Conservation (phyloP, 495 filamentous ascomycete species). For the Podospora pseudocomata region DNA sequence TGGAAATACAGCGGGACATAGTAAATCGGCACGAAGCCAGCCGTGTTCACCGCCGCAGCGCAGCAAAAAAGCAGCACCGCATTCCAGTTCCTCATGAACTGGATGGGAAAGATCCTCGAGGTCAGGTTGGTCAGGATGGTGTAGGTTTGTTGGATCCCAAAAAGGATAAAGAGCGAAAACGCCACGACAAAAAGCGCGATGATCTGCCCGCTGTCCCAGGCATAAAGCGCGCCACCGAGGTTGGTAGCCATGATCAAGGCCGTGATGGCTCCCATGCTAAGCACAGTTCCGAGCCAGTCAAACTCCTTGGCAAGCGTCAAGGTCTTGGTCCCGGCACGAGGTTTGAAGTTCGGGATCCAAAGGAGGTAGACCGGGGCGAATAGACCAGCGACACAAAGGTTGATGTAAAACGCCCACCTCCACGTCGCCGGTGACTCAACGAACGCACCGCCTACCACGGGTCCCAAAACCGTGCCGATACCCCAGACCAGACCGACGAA, state of each 20-base stretch:
- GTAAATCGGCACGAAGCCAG: conserved; percentile 41
- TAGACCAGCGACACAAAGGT: conserved; percentile 54
- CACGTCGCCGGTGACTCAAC: conserved; percentile 46
- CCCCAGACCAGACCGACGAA: conserved; percentile 48
- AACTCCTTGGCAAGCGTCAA: conserved; percentile 35
- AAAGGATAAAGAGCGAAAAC: conserved; percentile 48
- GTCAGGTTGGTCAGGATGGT: conserved; percentile 42
- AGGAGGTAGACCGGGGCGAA: conserved; percentile 57
- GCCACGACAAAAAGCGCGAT: conserved; percentile 52
- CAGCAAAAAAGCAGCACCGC: conserved; percentile 44
- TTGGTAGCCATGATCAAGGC: conserved; percentile 48
- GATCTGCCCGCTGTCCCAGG: conserved; percentile 49
- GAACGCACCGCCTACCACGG: conserved; percentile 62
- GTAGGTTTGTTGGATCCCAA: conserved; percentile 50
- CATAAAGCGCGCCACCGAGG: conserved; percentile 53
- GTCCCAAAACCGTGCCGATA: conserved; percentile 52
- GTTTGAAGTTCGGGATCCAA: conserved; percentile 46
- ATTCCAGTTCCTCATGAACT: conserved; percentile 44
- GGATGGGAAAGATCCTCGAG: conserved; percentile 51
- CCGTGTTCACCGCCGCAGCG: conserved; percentile 33
- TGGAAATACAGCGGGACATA: conserved; percentile 59
- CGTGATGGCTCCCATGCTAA: conserved; percentile 39
- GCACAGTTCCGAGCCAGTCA: conserved; percentile 43
- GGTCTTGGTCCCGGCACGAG: conserved; percentile 32
- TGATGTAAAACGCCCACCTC: conserved; percentile 71